phyloP scores from a whole-genome alignment of 164 flowering plant species.

The Nelumbo lutea region DNA sequence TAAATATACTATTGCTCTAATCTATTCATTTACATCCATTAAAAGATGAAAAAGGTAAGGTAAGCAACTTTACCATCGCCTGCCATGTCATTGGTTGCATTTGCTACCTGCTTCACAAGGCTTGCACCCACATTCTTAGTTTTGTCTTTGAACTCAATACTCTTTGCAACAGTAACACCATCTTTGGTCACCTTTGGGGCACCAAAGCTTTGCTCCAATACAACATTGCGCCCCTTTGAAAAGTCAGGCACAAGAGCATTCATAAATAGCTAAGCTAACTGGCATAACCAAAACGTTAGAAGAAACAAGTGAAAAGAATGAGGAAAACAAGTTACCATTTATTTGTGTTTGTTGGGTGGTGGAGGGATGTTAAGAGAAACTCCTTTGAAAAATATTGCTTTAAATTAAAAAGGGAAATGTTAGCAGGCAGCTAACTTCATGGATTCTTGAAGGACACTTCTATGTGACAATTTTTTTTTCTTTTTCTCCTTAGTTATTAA shows the following conservation, averaged over 20 bases:
- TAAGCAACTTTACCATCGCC: constrained; percentile 70
- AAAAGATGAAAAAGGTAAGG: neutral
- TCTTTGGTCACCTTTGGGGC: constrained; percentile 97
- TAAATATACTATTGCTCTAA: neutral
- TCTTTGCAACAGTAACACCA: constrained; percentile 97
- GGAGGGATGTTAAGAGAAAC: no score
- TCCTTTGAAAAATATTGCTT: no score
- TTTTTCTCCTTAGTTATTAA: no score
- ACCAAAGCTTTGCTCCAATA: constrained; percentile 87
- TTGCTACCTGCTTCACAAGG: constrained; percentile 96
- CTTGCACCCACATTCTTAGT: constrained; percentile 93
- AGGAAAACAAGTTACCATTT: neutral
- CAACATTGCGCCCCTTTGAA: constrained; percentile 79
- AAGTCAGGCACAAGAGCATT: neutral
- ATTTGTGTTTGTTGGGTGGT: no score
- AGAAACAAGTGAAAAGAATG: neutral
- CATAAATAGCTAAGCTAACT: neutral
- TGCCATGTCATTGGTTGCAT: constrained; percentile 93
- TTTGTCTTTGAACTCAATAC: constrained; percentile 85
- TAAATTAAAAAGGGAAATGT: no score
- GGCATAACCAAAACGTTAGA: neutral
- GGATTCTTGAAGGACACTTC: no score
- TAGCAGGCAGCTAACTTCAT: no score
- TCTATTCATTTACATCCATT: neutral
- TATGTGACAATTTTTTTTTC: no score